Evolutionary conservation across 2,329 filamentous ascomycete species (phyloP).

Genomic region (Botrytis pseudocinerea): DNA sequence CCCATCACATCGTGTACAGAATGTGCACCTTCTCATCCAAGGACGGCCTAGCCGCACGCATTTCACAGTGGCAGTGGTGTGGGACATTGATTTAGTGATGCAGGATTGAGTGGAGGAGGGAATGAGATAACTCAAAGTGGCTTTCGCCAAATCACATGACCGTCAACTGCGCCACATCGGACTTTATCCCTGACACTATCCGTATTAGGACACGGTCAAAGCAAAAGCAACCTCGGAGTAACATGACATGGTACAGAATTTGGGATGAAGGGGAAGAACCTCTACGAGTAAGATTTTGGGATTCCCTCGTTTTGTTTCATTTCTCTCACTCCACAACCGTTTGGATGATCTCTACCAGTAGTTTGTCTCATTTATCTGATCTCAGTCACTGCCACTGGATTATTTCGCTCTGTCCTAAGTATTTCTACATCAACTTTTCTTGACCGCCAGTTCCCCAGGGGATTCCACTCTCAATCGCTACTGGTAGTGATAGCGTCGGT

Average conservation of each 20-base stretch:
- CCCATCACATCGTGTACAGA: background rate
- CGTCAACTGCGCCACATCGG: background rate
- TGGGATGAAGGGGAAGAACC: background rate
- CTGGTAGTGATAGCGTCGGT: background rate
- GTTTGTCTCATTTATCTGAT: conserved; percentile 1
- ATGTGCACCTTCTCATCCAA: too few relatives aligned
- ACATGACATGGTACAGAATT: conserved; percentile 9
- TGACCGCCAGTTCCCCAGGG: conserved; percentile 4
- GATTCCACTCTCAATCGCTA: background rate
- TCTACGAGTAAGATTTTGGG: background rate
- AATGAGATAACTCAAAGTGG: background rate
- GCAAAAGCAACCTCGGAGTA: conserved; percentile 8
- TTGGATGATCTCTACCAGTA: background rate
- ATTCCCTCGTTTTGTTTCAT: conserved; percentile 14
- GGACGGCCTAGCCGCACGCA: rapidly evolving
- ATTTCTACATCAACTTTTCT: conserved; percentile 9
- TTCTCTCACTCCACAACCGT: conserved; percentile 10
- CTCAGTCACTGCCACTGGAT: background rate
- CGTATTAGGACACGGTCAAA: conserved; percentile 17
- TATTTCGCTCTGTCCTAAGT: background rate
- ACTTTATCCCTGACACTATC: background rate
- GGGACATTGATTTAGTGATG: background rate
- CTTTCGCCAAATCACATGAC: background rate
- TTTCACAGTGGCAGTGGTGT: background rate
- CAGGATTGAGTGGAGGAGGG: background rate